A percentile compares a stretch with the other conserved stretches of the same genome.
phyloP scores from a whole-genome alignment of 768 basidiomycete species.

The Auricularia heimuer region DNA sequence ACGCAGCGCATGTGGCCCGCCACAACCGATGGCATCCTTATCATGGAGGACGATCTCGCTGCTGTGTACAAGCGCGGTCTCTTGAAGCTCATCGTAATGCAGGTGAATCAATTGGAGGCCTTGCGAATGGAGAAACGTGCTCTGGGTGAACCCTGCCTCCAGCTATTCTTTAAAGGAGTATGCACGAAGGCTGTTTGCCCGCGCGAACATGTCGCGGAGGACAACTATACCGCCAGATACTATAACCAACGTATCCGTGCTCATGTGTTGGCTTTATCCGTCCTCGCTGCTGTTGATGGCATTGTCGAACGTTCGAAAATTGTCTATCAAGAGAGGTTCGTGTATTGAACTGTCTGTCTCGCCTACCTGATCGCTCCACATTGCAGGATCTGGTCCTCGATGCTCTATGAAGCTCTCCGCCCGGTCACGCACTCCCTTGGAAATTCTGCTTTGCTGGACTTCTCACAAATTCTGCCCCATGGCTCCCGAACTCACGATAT shows the following conservation, averaged over 20 bases:
- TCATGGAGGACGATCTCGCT: not conserved
- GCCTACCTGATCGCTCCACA: not conserved
- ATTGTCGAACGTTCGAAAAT: not conserved
- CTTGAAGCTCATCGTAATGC: not conserved
- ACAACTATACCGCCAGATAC: not conserved
- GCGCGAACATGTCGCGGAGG: not conserved
- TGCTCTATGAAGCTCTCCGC: not conserved
- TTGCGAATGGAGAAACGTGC: not conserved
- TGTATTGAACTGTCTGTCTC: not conserved
- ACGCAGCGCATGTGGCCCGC: not conserved
- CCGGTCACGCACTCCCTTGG: not conserved
- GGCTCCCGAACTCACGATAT: not conserved
- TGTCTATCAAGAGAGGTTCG: not conserved
- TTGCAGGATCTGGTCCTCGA: not conserved
- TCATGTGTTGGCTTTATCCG: not conserved
- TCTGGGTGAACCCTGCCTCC: not conserved
- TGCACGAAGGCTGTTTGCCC: not conserved
- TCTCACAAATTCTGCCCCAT: not conserved
- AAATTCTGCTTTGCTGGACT: not conserved
- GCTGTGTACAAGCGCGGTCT: not conserved
- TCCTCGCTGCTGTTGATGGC: not conserved
- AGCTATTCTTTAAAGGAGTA: not conserved
- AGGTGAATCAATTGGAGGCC: not conserved
- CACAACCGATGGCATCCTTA: not conserved
- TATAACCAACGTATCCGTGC: not conserved